Base-by-base conservation (phyloP, 2,329 filamentous ascomycete genomes). In the Penicillium sp. region DNA sequence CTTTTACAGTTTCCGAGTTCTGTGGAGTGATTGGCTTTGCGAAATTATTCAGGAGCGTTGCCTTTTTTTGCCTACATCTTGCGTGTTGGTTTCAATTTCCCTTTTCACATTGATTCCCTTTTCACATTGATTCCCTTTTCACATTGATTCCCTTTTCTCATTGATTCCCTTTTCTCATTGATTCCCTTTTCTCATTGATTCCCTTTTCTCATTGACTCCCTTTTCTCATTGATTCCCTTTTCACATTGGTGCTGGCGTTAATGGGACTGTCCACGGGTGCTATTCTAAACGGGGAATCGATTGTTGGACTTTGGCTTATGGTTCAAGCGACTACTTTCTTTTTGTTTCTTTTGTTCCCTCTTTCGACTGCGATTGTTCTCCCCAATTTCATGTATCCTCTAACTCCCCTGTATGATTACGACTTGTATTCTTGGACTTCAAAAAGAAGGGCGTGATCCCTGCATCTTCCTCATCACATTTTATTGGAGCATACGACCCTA, bases 11-110 rank as follows among this genome's bases (percentile, higher is more conserved):
- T 55, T 33, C 27, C 39, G 35, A 35, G 47, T 50, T 37, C 49
- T 56, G 49, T 33, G 47, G 42, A 41, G 51, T 51, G 49, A 49
- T 42, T 42, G 41, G 31, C 33, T 27, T 28, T 52, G 37, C 45
- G 41, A 42, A 42, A 27, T 13, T 23, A 12, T 20, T 35, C 32
- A 35, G 32, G 15, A 10, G 27, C 45, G n/a, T 41, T 31, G 8
- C 15, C 4, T 35, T 35, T 8, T 4, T 8, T 20, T 18, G 4
- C 3, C 15, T 3, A 23, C 20, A 3, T 23, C 20, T 23, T 23
- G 20, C 20, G 20, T 23, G 20, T 4, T 18, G 18, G 15, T n/a
- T 7, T 9, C n/a, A 4, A 5, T n/a, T 6, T 15, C 5, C 13
- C 1, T 33, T 18, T 18, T 18, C 15, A 1, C 15, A 18, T 18